Percentiles rank a stretch among this genome's conserved stretches.
phyloP scores from a whole-genome alignment of 2,329 filamentous ascomycete species.

The Pseudopithomyces chartarum region DNA sequence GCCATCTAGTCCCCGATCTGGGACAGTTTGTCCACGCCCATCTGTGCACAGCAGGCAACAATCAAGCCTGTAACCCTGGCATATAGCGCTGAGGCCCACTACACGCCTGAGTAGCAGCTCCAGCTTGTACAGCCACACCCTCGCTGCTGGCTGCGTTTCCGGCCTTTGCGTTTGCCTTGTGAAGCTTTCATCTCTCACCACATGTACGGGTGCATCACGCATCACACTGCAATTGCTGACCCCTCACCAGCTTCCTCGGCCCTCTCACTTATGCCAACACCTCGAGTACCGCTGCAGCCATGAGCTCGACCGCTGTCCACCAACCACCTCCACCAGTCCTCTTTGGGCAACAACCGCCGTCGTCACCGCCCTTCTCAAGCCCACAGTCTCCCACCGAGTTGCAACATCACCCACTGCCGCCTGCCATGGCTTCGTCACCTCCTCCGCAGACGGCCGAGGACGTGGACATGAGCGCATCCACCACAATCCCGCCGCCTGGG shows the following conservation, averaged over 20 bases:
- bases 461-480: conserved; percentile 42
- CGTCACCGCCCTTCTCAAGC: conserved; percentile 39
- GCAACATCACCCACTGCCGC: conserved; percentile 28
- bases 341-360: conserved; percentile 41
- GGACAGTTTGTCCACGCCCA: too few relatives aligned
- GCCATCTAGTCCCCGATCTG: too few relatives aligned
- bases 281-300: conserved; percentile 22
- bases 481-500: conserved; percentile 36
- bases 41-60: too few relatives aligned
- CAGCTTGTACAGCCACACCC: not conserved
- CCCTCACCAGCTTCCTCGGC: not conserved
- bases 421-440: conserved; percentile 32
- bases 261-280: not conserved
- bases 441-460: conserved; percentile 30
- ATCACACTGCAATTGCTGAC: too few relatives aligned
- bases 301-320: conserved; percentile 48
- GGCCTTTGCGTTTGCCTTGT: too few relatives aligned
- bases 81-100: too few relatives aligned
- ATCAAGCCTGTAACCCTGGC: too few relatives aligned
- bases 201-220: not conserved
- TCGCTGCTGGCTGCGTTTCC: too few relatives aligned
- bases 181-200: not conserved
- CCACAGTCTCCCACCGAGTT: conserved; percentile 37
- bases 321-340: conserved; percentile 42
- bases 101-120: too few relatives aligned